phyloP scores from a whole-genome alignment of 495 filamentous ascomycete genomes.

The Hapsidospora chrysogenum region DNA sequence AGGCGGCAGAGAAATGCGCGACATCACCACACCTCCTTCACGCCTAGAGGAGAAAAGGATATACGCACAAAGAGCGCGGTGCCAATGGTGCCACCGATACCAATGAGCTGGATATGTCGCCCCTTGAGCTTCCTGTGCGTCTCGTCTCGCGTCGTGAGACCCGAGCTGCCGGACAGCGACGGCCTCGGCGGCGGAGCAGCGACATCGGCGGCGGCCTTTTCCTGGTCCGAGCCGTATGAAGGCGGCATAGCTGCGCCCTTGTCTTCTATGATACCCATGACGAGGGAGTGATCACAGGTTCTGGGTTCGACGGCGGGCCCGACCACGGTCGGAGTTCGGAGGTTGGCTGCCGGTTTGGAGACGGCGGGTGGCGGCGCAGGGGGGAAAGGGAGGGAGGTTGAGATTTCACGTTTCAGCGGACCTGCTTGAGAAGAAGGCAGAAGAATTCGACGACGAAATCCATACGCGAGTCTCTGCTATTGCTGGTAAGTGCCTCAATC shows the following conservation, averaged over 20 bases:
- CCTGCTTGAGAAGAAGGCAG: slow-evolving; percentile 24
- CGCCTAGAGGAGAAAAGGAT: not conserved
- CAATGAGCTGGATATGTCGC: slow-evolving; percentile 35
- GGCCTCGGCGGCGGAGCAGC: not conserved
- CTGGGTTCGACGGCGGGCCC: no score
- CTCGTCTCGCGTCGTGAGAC: slow-evolving; percentile 6
- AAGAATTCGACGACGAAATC: slow-evolving; percentile 24
- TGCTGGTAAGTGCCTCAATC: not conserved
- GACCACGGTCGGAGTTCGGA: no score
- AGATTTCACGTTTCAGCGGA: slow-evolving; percentile 6
- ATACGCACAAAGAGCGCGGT: slow-evolving; percentile 14
- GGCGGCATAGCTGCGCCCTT: not conserved
- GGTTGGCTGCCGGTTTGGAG: no score
- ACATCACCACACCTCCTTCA: not conserved
- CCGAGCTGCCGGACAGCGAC: not conserved
- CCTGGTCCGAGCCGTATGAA: not conserved
- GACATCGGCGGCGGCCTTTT: slow-evolving; percentile 4
- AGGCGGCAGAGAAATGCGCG: not conserved
- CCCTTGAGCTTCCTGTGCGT: slow-evolving; percentile 28
- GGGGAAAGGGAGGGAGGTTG: slow-evolving; percentile 3
- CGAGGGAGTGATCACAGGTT: no score
- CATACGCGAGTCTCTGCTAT: slow-evolving; percentile 9
- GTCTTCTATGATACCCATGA: slow-evolving; percentile 3
- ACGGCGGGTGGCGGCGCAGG: no score
- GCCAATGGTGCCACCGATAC: slow-evolving; percentile 42